Evolutionary conservation across 495 filamentous ascomycete genomes (phyloP), one percentile per base, ranked within the genome.

Genomic region (Parathielavia hyrcaniae): DNA sequence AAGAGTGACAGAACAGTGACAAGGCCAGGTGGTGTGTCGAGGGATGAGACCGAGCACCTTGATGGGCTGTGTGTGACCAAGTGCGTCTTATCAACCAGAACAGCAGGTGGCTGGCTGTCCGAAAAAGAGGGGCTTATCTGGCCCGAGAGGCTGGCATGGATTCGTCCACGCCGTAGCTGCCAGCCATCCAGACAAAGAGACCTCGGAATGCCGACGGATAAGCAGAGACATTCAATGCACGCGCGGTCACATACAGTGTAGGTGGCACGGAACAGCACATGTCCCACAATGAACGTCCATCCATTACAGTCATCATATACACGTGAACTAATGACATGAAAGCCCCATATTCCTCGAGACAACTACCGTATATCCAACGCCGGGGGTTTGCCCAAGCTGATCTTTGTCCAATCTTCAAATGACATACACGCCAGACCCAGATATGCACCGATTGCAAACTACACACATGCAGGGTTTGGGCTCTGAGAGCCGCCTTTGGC

Each of bases 231-330:
- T 17, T 39, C 36, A 5, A 39, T 16, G 10, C 1, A 16, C 36
- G 10, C 16, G 7, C 40, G 19, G 22, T 48, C 45, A 48, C 45
- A 30, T 12, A 19, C 22, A 8, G n/a, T 11, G 22, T n/a, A n/a
- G n/a, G n/a, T 16, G 13, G 16, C 26, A 16, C n/a, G 32, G 10
- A 12, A 26, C 3, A 22, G 4, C 35, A 50, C 7, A n/a, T 30
- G 26, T 2, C 6, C 6, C 52, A 5, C 57, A 43, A 59, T 59
- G 35, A 59, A 59, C 36, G 44, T 61, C 58, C 62, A 63, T 64
- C 69, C 64, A 71, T 71, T 71, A 71, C 69, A 71, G 55, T 65
- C 55, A 57, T 69, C 67, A 69, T 71, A 66, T 68, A 71, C 69
- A 68, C 43, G 62, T 48, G 40, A 35, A 64, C 56, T 64, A 64